phyloP scores from a whole-genome alignment of 2,329 filamentous ascomycete genomes.

The Paramyrothecium sp. region DNA sequence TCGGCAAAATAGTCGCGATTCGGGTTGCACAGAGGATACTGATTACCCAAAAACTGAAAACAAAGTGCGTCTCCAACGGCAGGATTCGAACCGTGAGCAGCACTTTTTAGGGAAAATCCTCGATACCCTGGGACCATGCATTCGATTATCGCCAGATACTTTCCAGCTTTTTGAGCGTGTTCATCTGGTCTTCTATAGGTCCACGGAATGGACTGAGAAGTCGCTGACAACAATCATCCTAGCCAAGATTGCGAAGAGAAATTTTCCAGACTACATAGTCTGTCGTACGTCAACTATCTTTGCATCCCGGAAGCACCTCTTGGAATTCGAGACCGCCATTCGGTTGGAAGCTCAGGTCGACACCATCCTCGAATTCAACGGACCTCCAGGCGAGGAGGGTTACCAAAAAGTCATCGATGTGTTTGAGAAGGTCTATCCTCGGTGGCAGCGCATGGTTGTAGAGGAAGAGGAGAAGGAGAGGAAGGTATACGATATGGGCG shows the following conservation, averaged over 20 bases:
- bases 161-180: constrained; percentile 89
- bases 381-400: constrained; percentile 62
- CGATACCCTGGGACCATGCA: constrained; percentile 75
- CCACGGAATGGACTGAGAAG: constrained; percentile 96
- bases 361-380: constrained; percentile 75
- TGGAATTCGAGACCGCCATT: constrained; percentile 89
- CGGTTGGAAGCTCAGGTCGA: constrained; percentile 81
- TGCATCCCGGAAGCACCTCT: constrained; percentile 65
- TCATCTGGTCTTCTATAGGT: constrained; percentile 93
- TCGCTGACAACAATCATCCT: constrained; percentile 93
- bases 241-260: constrained; percentile 81
- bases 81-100: constrained; percentile 61
- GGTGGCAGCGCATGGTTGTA: constrained; percentile 72
- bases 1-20: constrained; percentile 60
- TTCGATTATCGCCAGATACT: constrained; percentile 70
- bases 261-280: constrained; percentile 88
- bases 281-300: constrained; percentile 91
- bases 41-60: constrained; percentile 25
- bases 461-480: constrained; percentile 80
- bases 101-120: constrained; percentile 79
- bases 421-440: constrained; percentile 72
- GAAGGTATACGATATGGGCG: constrained; percentile 73
- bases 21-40: constrained; percentile 43
- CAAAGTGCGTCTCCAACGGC: constrained; percentile 16
- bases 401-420: constrained; percentile 68